A percentile compares a stretch with the other conserved stretches of the same genome.
Evolutionary conservation across 192 early-diverging fungal species (phyloP).

Genomic region (Pecoramyces ruminantium): DNA sequence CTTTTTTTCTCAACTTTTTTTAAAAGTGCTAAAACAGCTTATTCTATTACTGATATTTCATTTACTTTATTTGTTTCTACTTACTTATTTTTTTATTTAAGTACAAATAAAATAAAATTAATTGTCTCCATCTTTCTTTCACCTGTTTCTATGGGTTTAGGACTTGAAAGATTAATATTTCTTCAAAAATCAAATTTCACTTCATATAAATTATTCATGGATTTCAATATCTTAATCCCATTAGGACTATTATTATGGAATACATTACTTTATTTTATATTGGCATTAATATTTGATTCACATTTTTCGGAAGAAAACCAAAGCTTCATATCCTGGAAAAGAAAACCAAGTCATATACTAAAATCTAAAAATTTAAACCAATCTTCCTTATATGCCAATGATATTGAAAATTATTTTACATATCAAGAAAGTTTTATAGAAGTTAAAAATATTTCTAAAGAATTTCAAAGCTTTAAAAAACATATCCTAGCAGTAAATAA

Average conservation of each 20-base stretch:
- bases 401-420: background rate
- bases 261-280: background rate
- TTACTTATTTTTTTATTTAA: background rate
- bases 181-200: background rate
- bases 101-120: background rate
- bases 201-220: background rate
- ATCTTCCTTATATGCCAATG: background rate
- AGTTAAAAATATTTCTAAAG: background rate
- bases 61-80: background rate
- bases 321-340: background rate
- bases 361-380: no score
- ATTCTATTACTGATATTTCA: background rate
- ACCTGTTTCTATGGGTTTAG: background rate
- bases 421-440: background rate
- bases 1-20: background rate
- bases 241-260: background rate
- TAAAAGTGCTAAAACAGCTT: background rate
- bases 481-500: background rate
- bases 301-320: background rate
- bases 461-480: background rate
- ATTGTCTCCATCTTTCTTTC: background rate
- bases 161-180: background rate
- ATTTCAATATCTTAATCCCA: background rate
- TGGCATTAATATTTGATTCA: background rate
- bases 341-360: no score